A percentile compares a stretch with the other conserved stretches of the same genome.
These are phyloP conservation scores for Komagataella populi DNA, from an alignment of 805 yeast genomes.

Conservation along the genomic window DNA sequence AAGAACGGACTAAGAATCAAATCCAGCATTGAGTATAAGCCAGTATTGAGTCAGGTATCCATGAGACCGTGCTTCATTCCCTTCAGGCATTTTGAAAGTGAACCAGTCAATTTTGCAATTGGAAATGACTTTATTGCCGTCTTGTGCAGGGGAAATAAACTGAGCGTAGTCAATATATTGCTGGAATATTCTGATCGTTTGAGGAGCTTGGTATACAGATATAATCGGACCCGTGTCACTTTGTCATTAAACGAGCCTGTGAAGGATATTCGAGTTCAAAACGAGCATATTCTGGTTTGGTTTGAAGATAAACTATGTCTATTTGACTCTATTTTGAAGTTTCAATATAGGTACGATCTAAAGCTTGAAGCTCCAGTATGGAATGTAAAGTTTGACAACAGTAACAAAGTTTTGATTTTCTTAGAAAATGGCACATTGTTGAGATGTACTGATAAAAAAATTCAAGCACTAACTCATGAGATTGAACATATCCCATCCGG, in stretches of 20 bases:
- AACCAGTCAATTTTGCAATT: not conserved
- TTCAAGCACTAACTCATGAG: not conserved
- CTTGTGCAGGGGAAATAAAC: not conserved
- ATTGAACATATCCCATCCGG: not conserved
- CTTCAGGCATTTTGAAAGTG: not conserved
- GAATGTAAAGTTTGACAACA: not conserved
- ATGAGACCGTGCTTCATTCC: slow-evolving; percentile 1
- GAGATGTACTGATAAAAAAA: not conserved
- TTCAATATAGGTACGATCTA: not conserved
- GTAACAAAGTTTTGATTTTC: not conserved
- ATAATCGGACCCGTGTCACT: not conserved
- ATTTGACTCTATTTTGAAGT: not conserved
- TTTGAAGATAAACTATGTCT: no score
- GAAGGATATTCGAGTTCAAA: not conserved
- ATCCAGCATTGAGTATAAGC: not conserved
- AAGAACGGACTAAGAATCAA: slow-evolving; percentile 1
- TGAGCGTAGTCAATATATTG: not conserved
- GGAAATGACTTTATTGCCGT: not conserved
- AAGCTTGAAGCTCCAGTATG: not conserved
- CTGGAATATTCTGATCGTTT: slow-evolving; percentile 1
- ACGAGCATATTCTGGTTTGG: not conserved
- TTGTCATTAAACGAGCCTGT: not conserved
- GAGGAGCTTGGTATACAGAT: not conserved
- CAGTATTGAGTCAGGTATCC: not conserved
- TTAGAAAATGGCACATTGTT: not conserved